Evolutionary conservation across 352 stramenopile genomes (phyloP).

Genomic region (Saprolegnia parasitica): DNA sequence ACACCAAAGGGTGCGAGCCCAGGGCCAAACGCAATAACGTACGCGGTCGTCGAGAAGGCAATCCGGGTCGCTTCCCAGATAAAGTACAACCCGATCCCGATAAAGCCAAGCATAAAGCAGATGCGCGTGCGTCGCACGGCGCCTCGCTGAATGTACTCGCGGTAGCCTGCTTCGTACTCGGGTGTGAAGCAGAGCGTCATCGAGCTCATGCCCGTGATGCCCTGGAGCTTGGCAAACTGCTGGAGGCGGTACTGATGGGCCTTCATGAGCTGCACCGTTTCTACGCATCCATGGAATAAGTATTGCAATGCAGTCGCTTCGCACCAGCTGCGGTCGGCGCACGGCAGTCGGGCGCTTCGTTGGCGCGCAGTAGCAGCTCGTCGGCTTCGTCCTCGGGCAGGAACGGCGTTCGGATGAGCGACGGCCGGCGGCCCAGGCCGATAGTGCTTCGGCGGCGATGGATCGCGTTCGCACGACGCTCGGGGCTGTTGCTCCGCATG

Average conservation of each 20-base stretch:
- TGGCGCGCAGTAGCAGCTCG: conserved; percentile 58
- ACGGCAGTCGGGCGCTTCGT: conserved; percentile 58
- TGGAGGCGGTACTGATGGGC: conserved; percentile 14
- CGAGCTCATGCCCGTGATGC: conserved; percentile 22
- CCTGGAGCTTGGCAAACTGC: conserved; percentile 30
- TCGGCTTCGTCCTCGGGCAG: conserved; percentile 43
- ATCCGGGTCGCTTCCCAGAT: conserved; percentile 17
- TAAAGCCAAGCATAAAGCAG: conserved; percentile 26
- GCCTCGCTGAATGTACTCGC: conserved; percentile 15
- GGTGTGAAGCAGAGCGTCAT: conserved; percentile 22
- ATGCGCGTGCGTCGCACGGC: conserved; percentile 13
- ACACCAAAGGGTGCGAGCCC: conserved; percentile 29
- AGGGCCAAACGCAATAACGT: conserved; percentile 27
- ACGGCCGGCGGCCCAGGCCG: not conserved
- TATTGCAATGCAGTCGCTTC: not conserved
- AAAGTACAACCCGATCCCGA: conserved; percentile 13
- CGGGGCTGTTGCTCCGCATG: not conserved
- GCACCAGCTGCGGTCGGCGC: conserved; percentile 47
- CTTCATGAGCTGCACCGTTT: conserved; percentile 21
- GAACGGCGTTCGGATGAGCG: conserved; percentile 24
- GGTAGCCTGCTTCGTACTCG: conserved; percentile 26
- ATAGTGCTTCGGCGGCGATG: conserved; percentile 1
- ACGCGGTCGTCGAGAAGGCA: not conserved
- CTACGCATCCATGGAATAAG: conserved; percentile 1
- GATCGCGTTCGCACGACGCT: not conserved